Conservation (phyloP, 768 basidiomycete genomes). For the Lyophyllum shimeji region DNA sequence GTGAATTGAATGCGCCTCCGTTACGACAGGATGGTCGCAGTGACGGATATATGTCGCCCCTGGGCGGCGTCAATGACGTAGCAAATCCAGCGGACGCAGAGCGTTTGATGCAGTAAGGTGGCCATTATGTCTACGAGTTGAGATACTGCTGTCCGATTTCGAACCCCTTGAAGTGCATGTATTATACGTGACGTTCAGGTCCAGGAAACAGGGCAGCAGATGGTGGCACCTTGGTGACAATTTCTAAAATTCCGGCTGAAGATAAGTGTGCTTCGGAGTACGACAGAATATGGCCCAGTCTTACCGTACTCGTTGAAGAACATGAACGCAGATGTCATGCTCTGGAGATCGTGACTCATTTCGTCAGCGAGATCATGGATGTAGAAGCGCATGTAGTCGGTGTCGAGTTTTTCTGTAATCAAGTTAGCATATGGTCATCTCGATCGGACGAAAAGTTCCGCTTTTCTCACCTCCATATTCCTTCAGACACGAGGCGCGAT, state of each 20-base stretch:
- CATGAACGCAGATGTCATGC: constrained; percentile 9
- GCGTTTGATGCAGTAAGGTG: too few relatives aligned
- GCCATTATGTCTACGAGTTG: neutral
- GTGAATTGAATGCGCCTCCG: neutral
- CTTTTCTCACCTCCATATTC: constrained; percentile 7
- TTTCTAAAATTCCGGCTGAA: neutral
- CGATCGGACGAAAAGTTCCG: too few relatives aligned
- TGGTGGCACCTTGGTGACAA: neutral
- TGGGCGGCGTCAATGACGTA: neutral
- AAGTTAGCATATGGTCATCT: too few relatives aligned
- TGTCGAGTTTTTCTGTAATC: constrained; percentile 2
- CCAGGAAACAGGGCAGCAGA: neutral
- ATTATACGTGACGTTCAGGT: neutral
- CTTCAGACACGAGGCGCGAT: constrained; percentile 14
- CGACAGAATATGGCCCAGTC: too few relatives aligned
- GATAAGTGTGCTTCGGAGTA: too few relatives aligned
- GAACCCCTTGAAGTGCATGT: neutral
- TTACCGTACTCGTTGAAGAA: constrained; percentile 20
- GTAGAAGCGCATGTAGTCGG: constrained; percentile 10
- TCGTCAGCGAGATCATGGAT: constrained; percentile 17
- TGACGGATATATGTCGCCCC: neutral
- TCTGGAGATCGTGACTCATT: constrained; percentile 10
- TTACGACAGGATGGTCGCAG: neutral
- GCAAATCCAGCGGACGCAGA: too few relatives aligned
- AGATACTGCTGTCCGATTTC: neutral